Conservation (phyloP, 805 yeast species). For the Geotrichum ghanense region DNA sequence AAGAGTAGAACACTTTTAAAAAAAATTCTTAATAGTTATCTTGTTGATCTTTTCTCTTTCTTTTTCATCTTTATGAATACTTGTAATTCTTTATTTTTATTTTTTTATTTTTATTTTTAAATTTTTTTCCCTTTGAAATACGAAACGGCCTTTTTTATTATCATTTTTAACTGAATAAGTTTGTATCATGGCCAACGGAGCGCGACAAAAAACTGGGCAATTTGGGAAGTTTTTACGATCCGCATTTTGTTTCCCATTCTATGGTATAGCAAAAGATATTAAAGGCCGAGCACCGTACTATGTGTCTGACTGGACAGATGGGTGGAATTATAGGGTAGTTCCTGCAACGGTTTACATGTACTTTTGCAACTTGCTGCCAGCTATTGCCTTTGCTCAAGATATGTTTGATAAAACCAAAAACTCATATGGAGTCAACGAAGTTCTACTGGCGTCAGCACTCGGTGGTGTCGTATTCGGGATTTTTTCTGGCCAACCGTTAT, state of each 20-base stretch:
- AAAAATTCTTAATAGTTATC: no score
- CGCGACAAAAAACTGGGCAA: background rate
- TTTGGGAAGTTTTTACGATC: background rate
- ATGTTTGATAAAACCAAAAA: constrained; percentile 87
- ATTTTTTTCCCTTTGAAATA: no score
- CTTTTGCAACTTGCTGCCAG: constrained; percentile 85
- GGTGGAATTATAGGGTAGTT: constrained; percentile 71
- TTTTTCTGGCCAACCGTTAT: constrained; percentile 80
- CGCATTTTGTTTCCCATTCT: constrained; percentile 24
- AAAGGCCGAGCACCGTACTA: constrained; percentile 52
- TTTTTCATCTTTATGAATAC: no score
- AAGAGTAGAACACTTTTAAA: no score
- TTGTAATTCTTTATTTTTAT: no score
- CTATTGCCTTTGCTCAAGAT: constrained; percentile 92
- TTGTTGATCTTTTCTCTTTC: no score
- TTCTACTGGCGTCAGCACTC: constrained; percentile 69
- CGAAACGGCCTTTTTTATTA: no score
- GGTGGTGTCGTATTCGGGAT: constrained; percentile 86
- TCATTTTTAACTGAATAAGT: no score
- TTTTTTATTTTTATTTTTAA: no score
- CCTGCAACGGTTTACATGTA: constrained; percentile 77
- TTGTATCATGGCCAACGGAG: no score
- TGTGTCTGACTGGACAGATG: constrained; percentile 70
- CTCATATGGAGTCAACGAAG: constrained; percentile 87
- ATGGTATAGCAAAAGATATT: constrained; percentile 46